Evolutionary conservation across 371 early-diverging fungal species (phyloP).

Genomic region (Zopfochytrium polystomum): DNA sequence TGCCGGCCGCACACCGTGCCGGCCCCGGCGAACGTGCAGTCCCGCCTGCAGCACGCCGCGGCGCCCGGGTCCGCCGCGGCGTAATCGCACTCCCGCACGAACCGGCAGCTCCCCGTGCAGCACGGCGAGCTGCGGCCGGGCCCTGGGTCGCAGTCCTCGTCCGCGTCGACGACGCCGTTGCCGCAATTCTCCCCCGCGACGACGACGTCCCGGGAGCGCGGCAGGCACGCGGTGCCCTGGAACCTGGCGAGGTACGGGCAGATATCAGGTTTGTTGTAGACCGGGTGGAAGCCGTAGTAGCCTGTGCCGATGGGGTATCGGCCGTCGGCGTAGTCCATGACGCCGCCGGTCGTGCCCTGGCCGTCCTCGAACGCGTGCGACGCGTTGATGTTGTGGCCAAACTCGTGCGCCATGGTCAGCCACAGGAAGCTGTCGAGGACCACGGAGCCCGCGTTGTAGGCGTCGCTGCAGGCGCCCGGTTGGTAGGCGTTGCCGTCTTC

Average conservation of each 20-base stretch:
- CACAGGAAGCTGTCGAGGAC: not conserved
- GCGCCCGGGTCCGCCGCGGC: too few relatives aligned
- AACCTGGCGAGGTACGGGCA: not conserved
- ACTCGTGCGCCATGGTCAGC: constrained; percentile 1
- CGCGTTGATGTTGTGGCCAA: constrained; percentile 1
- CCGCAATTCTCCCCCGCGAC: too few relatives aligned
- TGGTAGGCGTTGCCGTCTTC: not conserved
- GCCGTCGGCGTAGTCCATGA: constrained; percentile 1
- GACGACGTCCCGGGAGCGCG: too few relatives aligned
- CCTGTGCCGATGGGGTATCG: constrained; percentile 2
- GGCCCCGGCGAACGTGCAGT: too few relatives aligned
- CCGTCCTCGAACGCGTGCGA: constrained; percentile 1
- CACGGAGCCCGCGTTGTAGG: not conserved
- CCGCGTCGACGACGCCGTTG: too few relatives aligned
- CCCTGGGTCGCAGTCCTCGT: too few relatives aligned
- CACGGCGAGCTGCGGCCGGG: too few relatives aligned
- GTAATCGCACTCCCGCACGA: too few relatives aligned
- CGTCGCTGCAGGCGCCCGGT: not conserved
- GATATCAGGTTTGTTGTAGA: constrained; percentile 1
- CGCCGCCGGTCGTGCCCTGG: not conserved
- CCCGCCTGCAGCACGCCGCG: too few relatives aligned
- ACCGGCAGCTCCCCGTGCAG: too few relatives aligned
- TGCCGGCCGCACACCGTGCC: too few relatives aligned
- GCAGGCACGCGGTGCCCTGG: not conserved
- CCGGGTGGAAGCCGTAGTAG: too few relatives aligned